Evolutionary conservation across 2,329 filamentous ascomycete species (phyloP).

Genomic region (Venturia aucupariae): DNA sequence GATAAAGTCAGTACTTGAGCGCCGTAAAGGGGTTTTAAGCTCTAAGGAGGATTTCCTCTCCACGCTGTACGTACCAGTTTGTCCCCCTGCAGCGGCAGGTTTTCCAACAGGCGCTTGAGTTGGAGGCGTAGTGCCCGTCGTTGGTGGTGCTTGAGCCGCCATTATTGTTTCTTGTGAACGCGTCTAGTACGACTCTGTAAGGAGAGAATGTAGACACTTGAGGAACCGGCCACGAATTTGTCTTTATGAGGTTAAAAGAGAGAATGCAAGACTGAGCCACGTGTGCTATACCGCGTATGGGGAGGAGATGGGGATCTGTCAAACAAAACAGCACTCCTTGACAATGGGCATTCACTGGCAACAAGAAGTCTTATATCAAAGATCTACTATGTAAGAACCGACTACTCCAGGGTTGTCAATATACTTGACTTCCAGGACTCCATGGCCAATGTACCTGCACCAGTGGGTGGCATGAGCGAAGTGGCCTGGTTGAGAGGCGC

Average conservation of each 20-base stretch:
- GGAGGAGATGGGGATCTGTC: not conserved
- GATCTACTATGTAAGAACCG: not conserved
- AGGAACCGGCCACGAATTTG: not conserved
- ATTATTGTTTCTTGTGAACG: not conserved
- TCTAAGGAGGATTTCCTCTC: not conserved
- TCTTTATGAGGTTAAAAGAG: not conserved
- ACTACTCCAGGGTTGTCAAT: not conserved
- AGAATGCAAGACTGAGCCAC: not conserved
- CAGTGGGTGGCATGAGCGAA: conserved; percentile 3
- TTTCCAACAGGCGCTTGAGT: not conserved
- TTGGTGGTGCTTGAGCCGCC: conserved; percentile 3
- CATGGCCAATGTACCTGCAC: not conserved
- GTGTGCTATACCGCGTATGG: not conserved
- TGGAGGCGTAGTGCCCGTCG: not conserved
- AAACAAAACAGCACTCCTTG: not conserved
- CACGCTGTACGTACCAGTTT: not conserved
- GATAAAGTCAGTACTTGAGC: not conserved
- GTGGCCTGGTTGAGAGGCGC: not conserved
- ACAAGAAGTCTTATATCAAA: not conserved
- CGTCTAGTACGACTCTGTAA: not conserved
- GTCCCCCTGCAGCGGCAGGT: not conserved
- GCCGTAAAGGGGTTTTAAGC: too few relatives aligned
- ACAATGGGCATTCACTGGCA: not conserved
- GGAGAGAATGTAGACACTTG: not conserved
- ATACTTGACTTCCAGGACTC: not conserved